Evolutionary conservation across 176 grass and related monocot species (phyloP).

Genomic region (Secale cereale): DNA sequence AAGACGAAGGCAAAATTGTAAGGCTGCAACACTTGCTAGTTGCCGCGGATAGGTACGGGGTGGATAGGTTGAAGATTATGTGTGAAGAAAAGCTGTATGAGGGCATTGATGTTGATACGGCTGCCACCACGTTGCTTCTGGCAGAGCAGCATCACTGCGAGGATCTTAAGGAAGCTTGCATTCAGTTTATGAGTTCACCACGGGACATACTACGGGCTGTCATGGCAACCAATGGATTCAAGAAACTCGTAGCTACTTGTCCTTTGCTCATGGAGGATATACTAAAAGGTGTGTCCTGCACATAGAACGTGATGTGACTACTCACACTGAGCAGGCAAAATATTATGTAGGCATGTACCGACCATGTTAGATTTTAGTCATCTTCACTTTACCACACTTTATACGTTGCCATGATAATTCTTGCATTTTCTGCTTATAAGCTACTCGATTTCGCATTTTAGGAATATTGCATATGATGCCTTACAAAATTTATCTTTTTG

Average conservation of each 20-base stretch:
- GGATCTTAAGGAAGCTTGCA: background rate
- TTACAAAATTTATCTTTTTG: too few species aligned
- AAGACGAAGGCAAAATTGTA: background rate
- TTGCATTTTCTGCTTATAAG: too few species aligned
- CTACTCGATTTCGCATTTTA: too few species aligned
- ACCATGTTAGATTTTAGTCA: background rate
- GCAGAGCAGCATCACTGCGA: background rate
- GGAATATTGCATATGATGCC: too few species aligned
- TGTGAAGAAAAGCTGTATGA: conserved; percentile 9
- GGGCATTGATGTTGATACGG: background rate
- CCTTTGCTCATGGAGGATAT: background rate
- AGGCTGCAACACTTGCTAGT: conserved; percentile 12
- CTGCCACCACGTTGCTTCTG: background rate
- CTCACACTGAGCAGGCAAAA: background rate
- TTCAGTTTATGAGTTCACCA: background rate
- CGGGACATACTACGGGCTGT: background rate
- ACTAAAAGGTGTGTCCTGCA: background rate
- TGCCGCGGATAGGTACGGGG: conserved; percentile 15
- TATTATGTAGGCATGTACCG: background rate
- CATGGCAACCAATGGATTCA: background rate
- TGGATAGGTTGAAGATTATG: background rate
- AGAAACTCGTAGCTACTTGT: background rate
- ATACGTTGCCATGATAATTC: too few species aligned
- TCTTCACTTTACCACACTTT: background rate
- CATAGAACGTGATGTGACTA: background rate